Percentiles rank a stretch among this genome's conserved stretches.
Conservation (phyloP, 2,329 filamentous ascomycete genomes). For the Tolypocladium capitatum region DNA sequence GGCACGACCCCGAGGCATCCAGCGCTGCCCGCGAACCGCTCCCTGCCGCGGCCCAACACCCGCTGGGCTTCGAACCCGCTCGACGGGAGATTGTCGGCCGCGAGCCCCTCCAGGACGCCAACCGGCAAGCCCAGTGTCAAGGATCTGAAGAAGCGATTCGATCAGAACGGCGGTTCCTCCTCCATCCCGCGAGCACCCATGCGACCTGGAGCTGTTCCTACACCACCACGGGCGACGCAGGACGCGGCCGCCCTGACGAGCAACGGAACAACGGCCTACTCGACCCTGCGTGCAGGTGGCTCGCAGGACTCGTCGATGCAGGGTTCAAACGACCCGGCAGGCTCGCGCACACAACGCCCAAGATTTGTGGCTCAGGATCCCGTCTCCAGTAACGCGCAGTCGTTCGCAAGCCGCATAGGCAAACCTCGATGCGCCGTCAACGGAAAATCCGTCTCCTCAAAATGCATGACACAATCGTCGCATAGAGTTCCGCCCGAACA, state of each 20-base stretch:
- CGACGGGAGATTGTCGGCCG: constrained; percentile 25
- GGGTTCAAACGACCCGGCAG: constrained; percentile 6
- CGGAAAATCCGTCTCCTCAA: constrained; percentile 20
- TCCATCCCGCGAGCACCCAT: constrained; percentile 22
- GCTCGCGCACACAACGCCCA: constrained; percentile 27
- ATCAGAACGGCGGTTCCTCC: constrained; percentile 38
- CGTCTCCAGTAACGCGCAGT: constrained; percentile 39
- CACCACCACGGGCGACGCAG: constrained; percentile 18
- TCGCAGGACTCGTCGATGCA: constrained; percentile 5
- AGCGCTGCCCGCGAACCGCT: constrained; percentile 24
- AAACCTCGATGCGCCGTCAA: constrained; percentile 30
- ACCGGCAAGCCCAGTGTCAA: constrained; percentile 55
- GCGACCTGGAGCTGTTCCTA: constrained; percentile 13
- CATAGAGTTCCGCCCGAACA: constrained; percentile 18
- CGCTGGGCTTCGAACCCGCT: constrained; percentile 46
- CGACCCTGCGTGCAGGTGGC: constrained; percentile 20
- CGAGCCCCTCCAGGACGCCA: constrained; percentile 18
- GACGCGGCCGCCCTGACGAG: constrained; percentile 18
- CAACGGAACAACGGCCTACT: constrained; percentile 26
- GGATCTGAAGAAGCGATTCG: constrained; percentile 68
- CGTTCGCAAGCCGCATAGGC: constrained; percentile 45
- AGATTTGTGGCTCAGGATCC: constrained; percentile 37
- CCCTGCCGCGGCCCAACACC: constrained; percentile 25
- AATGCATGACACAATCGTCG: constrained; percentile 19
- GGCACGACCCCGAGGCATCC: constrained; percentile 35